These are phyloP conservation scores for Xylariales sp. DNA, from an alignment of 2,329 filamentous ascomycete genomes.

Conservation along the genomic window DNA sequence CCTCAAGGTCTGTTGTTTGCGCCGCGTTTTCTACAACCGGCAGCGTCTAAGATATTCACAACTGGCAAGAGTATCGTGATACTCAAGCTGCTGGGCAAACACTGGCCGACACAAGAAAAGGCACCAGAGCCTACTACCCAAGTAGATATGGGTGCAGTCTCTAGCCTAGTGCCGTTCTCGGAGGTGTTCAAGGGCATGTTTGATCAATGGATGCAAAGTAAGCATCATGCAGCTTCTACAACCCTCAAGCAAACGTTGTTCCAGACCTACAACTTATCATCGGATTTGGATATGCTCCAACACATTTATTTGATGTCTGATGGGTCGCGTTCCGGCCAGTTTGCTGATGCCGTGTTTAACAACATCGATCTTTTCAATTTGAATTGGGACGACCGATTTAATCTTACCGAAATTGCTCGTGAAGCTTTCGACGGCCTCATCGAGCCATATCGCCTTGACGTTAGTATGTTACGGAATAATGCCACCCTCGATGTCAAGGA, in stretches of 20 bases:
- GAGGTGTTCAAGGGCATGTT: slow-evolving; percentile 80
- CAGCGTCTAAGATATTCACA: slow-evolving; percentile 79
- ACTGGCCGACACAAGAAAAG: slow-evolving; percentile 52
- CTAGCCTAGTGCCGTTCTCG: slow-evolving; percentile 72
- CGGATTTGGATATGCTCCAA: slow-evolving; percentile 74
- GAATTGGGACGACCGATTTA: slow-evolving; percentile 83
- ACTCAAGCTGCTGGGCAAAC: slow-evolving; percentile 75
- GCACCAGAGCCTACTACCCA: slow-evolving; percentile 62
- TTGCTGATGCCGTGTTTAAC: slow-evolving; percentile 78
- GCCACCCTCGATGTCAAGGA: slow-evolving; percentile 57
- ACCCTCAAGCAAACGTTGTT: slow-evolving; percentile 76
- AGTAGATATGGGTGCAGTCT: slow-evolving; percentile 66
- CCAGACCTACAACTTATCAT: slow-evolving; percentile 73
- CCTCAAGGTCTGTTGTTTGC: slow-evolving; percentile 71
- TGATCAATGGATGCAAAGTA: slow-evolving; percentile 79
- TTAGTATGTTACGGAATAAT: slow-evolving; percentile 60
- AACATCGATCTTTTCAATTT: slow-evolving; percentile 72
- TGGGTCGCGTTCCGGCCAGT: slow-evolving; percentile 72
- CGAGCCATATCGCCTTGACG: slow-evolving; percentile 71
- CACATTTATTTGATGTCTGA: slow-evolving; percentile 82
- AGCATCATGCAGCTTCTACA: slow-evolving; percentile 76
- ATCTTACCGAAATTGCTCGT: slow-evolving; percentile 81
- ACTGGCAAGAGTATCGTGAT: slow-evolving; percentile 91
- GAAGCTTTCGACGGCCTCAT: slow-evolving; percentile 72
- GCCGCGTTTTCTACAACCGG: slow-evolving; percentile 78